Percentiles rank a stretch among this genome's conserved stretches.
Conservation (phyloP, 805 yeast species). For the Yarrowia osloensis region DNA sequence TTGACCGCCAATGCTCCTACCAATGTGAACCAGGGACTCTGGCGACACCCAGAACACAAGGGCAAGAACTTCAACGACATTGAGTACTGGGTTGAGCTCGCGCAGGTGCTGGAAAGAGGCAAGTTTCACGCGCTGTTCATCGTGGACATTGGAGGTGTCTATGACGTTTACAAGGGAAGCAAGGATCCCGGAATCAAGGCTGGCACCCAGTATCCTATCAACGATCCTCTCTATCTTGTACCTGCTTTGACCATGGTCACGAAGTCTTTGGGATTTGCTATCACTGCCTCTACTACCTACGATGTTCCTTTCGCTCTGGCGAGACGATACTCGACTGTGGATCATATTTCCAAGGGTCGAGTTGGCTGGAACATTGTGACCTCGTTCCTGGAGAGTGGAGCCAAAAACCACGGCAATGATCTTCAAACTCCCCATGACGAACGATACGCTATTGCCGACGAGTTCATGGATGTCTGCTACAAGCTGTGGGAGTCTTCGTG, state of each 20-base stretch:
- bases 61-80: slow-evolving; percentile 40
- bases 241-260: slow-evolving; percentile 51
- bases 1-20: slow-evolving; percentile 43
- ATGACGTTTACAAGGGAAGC: slow-evolving; percentile 49
- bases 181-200: slow-evolving; percentile 43
- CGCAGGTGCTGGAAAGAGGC: slow-evolving; percentile 44
- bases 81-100: slow-evolving; percentile 47
- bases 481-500: slow-evolving; percentile 48
- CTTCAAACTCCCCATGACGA: slow-evolving; percentile 46
- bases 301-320: slow-evolving; percentile 50
- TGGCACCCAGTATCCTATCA: slow-evolving; percentile 45
- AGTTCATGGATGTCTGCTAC: slow-evolving; percentile 48
- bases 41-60: slow-evolving; percentile 48
- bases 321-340: slow-evolving; percentile 50
- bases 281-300: slow-evolving; percentile 49
- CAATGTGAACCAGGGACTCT: slow-evolving; percentile 41
- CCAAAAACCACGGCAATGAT: slow-evolving; percentile 46
- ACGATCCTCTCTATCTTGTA: slow-evolving; percentile 46
- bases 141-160: slow-evolving; percentile 48
- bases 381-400: slow-evolving; percentile 49
- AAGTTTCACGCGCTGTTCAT: slow-evolving; percentile 46
- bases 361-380: slow-evolving; percentile 54
- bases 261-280: slow-evolving; percentile 46
- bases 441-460: slow-evolving; percentile 48
- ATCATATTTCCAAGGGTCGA: slow-evolving; percentile 49